Conservation (phyloP, 1,284 basidiomycete genomes). For the Inonotus obliquus region DNA sequence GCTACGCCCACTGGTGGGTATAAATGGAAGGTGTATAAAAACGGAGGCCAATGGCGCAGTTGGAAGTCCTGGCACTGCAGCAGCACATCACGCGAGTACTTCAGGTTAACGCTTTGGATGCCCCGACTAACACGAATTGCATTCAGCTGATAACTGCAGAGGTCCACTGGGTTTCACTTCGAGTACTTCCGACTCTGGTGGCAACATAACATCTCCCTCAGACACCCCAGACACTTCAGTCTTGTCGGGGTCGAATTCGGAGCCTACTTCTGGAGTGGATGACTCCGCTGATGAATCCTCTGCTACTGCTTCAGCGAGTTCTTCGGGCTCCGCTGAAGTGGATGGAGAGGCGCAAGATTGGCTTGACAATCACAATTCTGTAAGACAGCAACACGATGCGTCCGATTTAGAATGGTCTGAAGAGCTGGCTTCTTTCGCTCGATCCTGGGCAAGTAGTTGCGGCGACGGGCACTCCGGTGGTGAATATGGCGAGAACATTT, state of each 20-base stretch:
- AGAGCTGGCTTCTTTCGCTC: conserved; percentile 40
- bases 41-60: background rate
- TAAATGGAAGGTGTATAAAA: background rate
- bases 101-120: too few species aligned
- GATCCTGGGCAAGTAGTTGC: conserved; percentile 46
- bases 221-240: background rate
- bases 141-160: too few species aligned
- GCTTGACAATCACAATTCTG: conserved; percentile 42
- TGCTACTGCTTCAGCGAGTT: background rate
- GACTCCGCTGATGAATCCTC: background rate
- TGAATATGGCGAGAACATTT: conserved; percentile 51
- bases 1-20: background rate
- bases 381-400: conserved; percentile 40
- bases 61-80: too few species aligned
- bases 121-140: too few species aligned
- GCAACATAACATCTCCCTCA: background rate
- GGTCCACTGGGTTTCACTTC: too few species aligned
- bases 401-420: conserved; percentile 42
- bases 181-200: background rate
- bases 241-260: background rate
- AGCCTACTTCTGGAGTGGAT: background rate
- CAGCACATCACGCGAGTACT: too few species aligned
- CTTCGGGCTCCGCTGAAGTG: background rate
- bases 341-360: conserved; percentile 28
- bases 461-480: conserved; percentile 37